Percentiles rank a stretch among this genome's conserved stretches.
These are phyloP conservation scores for Stygiomarasmius scandens DNA, from an alignment of 1,284 basidiomycete species.

Conservation along the genomic window DNA sequence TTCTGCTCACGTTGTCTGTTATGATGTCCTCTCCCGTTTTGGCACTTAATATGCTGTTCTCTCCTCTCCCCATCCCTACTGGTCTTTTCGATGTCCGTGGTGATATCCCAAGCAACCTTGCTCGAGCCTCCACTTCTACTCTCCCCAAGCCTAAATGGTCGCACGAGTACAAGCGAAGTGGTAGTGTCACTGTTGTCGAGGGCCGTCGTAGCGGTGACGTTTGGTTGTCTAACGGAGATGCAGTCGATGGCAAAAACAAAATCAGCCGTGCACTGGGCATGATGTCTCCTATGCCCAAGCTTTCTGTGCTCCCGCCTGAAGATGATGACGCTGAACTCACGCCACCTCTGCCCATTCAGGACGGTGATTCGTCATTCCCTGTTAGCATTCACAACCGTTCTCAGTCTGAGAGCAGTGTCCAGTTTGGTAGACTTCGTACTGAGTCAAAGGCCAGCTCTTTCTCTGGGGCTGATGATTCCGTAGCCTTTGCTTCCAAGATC, in stretches of 20 bases:
- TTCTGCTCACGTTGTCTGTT: conserved; percentile 62
- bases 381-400: conserved; percentile 48
- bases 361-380: conserved; percentile 43
- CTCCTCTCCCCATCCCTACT: conserved; percentile 64
- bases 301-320: conserved; percentile 63
- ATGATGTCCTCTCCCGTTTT: conserved; percentile 67
- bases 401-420: conserved; percentile 53
- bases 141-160: conserved; percentile 46
- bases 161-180: conserved; percentile 63
- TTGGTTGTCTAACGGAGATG: conserved; percentile 69
- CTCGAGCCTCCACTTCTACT: conserved; percentile 44
- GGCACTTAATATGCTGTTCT: conserved; percentile 59
- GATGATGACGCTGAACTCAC: conserved; percentile 37
- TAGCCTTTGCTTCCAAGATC: conserved; percentile 54
- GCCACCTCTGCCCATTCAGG: conserved; percentile 51
- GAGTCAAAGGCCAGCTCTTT: conserved; percentile 55
- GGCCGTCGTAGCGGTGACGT: conserved; percentile 70
- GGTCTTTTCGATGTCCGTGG: conserved; percentile 59
- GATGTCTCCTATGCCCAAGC: conserved; percentile 61
- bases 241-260: conserved; percentile 62
- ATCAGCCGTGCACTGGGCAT: conserved; percentile 60
- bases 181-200: conserved; percentile 66
- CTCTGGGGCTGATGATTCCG: conserved; percentile 51
- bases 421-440: conserved; percentile 53
- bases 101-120: conserved; percentile 43